A percentile compares a stretch with the other conserved stretches of the same genome.
These are phyloP conservation scores for Myxozyma nipponensis DNA, from an alignment of 805 yeast genomes.

Conservation along the genomic window DNA sequence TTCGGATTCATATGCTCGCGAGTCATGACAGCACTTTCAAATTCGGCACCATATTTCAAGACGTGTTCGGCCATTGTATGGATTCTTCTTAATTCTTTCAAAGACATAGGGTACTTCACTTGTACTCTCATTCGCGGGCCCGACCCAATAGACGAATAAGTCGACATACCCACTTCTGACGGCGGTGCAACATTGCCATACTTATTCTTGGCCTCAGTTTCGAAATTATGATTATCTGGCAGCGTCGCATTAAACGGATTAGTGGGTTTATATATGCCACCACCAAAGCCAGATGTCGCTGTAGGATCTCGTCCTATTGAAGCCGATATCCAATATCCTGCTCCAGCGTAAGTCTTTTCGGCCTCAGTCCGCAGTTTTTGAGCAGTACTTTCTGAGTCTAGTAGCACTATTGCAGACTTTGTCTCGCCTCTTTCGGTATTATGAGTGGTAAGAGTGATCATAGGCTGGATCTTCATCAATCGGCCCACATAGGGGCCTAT, in stretches of 20 bases:
- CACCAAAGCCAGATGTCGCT: background rate
- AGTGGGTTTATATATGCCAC: too few species aligned
- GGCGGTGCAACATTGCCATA: constrained; percentile 12
- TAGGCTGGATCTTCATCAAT: background rate
- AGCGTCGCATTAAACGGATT: background rate
- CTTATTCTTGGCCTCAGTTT: background rate
- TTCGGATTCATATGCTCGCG: constrained; percentile 28
- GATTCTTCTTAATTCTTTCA: constrained; percentile 22
- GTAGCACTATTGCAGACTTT: background rate
- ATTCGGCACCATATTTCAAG: constrained; percentile 29
- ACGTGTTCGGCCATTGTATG: constrained; percentile 31
- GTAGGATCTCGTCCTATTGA: background rate
- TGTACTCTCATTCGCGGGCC: constrained; percentile 1
- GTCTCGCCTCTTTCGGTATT: background rate
- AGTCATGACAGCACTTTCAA: constrained; percentile 31
- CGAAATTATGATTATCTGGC: background rate
- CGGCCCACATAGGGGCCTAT: background rate
- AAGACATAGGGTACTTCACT: constrained; percentile 12
- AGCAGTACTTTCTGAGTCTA: background rate
- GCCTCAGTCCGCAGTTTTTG: background rate
- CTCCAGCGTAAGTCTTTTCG: background rate
- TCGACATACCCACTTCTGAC: constrained; percentile 5
- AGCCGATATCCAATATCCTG: background rate
- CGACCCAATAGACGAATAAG: background rate
- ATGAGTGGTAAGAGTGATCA: background rate